Conservation (phyloP, 2,329 filamentous ascomycete species). For the Dactylonectria macrodidyma region DNA sequence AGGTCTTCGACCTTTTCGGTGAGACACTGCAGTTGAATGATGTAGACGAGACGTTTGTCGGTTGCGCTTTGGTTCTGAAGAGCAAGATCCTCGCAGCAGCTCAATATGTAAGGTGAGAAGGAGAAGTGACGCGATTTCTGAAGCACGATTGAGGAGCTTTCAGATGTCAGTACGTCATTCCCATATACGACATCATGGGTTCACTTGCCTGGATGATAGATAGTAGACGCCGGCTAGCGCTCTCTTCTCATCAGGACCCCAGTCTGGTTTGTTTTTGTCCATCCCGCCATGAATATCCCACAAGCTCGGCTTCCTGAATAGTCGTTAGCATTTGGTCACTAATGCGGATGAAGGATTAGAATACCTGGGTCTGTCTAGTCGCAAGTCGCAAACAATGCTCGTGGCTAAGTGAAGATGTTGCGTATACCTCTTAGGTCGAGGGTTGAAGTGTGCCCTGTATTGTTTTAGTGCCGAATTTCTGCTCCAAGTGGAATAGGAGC, state of each 20-base stretch:
- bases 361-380: constrained; percentile 45
- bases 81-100: constrained; percentile 44
- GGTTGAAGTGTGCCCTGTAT: constrained; percentile 51
- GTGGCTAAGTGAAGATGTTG: constrained; percentile 49
- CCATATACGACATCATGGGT: too few species aligned
- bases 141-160: constrained; percentile 49
- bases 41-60: constrained; percentile 47
- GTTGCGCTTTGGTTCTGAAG: constrained; percentile 29
- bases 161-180: neutral
- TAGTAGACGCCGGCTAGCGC: constrained; percentile 50
- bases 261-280: constrained; percentile 40
- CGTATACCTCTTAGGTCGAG: constrained; percentile 46
- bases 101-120: constrained; percentile 41
- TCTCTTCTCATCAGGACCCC: constrained; percentile 48
- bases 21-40: constrained; percentile 44
- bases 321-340: neutral
- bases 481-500: accelerated
- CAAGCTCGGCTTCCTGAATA: constrained; percentile 33
- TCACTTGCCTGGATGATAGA: constrained; percentile 47
- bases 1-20: constrained; percentile 47
- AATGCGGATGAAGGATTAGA: too few species aligned
- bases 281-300: constrained; percentile 46
- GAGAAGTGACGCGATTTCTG: constrained; percentile 49
- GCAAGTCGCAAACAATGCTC: constrained; percentile 50
- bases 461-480: neutral